Evolutionary conservation across 768 basidiomycete genomes (phyloP), one percentile per base, ranked within the genome.

Genomic region (Amanita thiersii): DNA sequence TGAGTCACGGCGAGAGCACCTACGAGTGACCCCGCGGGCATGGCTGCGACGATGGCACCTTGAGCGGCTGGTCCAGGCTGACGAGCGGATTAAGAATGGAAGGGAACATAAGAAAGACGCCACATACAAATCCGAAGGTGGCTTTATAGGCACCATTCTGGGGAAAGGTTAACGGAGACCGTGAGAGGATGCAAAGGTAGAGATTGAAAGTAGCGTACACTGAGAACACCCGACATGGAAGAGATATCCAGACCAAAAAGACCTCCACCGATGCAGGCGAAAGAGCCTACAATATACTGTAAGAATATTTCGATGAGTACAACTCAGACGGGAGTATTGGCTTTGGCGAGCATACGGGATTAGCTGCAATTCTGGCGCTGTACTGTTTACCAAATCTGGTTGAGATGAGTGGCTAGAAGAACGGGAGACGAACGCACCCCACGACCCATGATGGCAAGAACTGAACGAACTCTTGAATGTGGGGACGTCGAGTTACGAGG

Each of bases 221-320:
- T 80, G 49, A 86, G 60, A 39, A 86, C 81, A 5, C 79, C 82
- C 38, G 83, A 81, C 83, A 86, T 86, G 54, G 81, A 86, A 52
- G 82, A 81, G 53, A 86, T 84, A 67, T 86, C 84, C 64, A 86
- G 56, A 57, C 84, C 84, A 54, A 86, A 86, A 26, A 86, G 72
- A 37, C 80, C 80, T 50, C 83, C 82, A 26, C 84, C 83, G 47
- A 86, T 85, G 56, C 84, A 86, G 58, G 84, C 83, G 60, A 86
- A 86, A 12, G 80, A 77, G 21, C 84, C 84, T 42, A 86, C 84
- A 44, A 85, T 58, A 57, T 85, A 85, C 82, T 85, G 47, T 20
- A 43, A 11, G 9, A 8, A n/a, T 6, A 42, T 26, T n/a, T n/a
- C n/a, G n/a, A n/a, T n/a, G n/a, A 24, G 17, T 17, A 44, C 17